A percentile compares a stretch with the other conserved stretches of the same genome.
Conservation (phyloP, 2,329 filamentous ascomycete species). For the Aspergillus calidoustus region DNA sequence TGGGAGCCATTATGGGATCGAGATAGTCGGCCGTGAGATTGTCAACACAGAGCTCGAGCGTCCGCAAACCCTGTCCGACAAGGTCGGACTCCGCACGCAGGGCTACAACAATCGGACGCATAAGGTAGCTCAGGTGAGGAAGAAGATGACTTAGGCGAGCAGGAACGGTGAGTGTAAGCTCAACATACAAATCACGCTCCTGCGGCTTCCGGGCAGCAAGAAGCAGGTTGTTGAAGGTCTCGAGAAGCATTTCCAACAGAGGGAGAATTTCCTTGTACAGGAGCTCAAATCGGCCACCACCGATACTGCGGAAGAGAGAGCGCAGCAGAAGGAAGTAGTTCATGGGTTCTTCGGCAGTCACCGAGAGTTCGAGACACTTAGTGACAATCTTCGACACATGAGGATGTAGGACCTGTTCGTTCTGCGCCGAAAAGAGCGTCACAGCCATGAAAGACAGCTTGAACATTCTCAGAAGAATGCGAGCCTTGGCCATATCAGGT, state of each 20-base stretch:
- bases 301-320: conserved; percentile 94
- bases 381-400: conserved; percentile 98
- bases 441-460: conserved; percentile 99
- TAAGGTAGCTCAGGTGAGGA: conserved; percentile 93
- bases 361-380: conserved; percentile 94
- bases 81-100: conserved; percentile 89
- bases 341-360: conserved; percentile 94
- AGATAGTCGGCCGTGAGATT: conserved; percentile 97
- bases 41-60: conserved; percentile 94
- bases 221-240: conserved; percentile 94
- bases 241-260: conserved; percentile 93
- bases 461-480: conserved; percentile 89
- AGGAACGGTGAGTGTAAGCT: conserved; percentile 93
- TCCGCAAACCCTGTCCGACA: conserved; percentile 90
- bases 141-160: conserved; percentile 91
- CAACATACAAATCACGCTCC: conserved; percentile 94
- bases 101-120: conserved; percentile 96
- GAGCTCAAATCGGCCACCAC: conserved; percentile 95
- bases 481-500: conserved; percentile 87
- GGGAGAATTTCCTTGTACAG: conserved; percentile 98
- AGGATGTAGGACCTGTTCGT: conserved; percentile 91
- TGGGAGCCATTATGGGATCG: conserved; percentile 98
- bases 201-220: conserved; percentile 86
- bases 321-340: conserved; percentile 96
- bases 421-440: conserved; percentile 90